phyloP scores from a whole-genome alignment of 805 yeast genomes.

The Schizosaccharomyces pombe region DNA sequence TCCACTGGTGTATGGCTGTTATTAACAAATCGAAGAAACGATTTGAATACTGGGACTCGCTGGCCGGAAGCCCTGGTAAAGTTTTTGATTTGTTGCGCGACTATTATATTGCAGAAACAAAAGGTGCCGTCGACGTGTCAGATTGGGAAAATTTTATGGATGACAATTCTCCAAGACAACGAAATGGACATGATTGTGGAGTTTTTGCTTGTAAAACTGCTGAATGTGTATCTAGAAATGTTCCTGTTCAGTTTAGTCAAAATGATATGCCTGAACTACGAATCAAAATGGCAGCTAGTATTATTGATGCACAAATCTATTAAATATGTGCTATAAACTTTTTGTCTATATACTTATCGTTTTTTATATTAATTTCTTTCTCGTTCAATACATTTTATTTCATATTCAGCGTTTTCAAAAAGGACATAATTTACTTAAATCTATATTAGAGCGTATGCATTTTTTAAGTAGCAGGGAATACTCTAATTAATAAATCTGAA shows the following conservation, averaged over 20 bases:
- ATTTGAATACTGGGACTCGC: slow-evolving; percentile 58
- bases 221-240: slow-evolving; percentile 30
- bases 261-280: slow-evolving; percentile 48
- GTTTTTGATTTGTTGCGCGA: slow-evolving; percentile 13
- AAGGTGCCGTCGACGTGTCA: slow-evolving; percentile 16
- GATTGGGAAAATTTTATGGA: slow-evolving; percentile 15
- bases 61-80: slow-evolving; percentile 23
- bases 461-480: no score
- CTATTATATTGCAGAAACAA: slow-evolving; percentile 15
- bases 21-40: slow-evolving; percentile 36
- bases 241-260: slow-evolving; percentile 32
- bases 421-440: no score
- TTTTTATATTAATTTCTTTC: neutral
- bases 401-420: neutral
- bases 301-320: slow-evolving; percentile 17
- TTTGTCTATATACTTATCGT: neutral
- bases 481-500: no score
- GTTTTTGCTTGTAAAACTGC: slow-evolving; percentile 72
- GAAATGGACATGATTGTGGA: slow-evolving; percentile 86
- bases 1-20: slow-evolving; percentile 84
- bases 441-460: no score
- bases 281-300: slow-evolving; percentile 42
- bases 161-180: slow-evolving; percentile 53
- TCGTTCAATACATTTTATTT: neutral
- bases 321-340: slow-evolving; percentile 6